Base-by-base conservation (phyloP, 1,139 yeast species). In the Kodamaea fungicola region DNA sequence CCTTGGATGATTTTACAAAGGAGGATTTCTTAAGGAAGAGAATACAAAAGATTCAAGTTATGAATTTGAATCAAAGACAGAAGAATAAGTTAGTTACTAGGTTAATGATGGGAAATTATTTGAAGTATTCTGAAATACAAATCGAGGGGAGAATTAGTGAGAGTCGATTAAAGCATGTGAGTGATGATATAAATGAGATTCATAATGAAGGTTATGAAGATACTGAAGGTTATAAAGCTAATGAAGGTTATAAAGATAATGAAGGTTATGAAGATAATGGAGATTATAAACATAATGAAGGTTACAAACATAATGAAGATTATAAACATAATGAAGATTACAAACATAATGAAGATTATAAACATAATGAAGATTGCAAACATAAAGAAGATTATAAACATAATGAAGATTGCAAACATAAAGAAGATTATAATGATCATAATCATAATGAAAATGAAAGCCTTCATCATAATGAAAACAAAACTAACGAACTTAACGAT, bases 51-150 rank as follows among this genome's bases (percentile, higher is more conserved):
- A 83, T 85, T 36, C 76, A 80, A 41, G 57, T 58, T 3, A 57
- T 56, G 2, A 59, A 54, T 24, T 47, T 82, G 27, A 53, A 64
- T 30, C 83, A 83, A 44, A 54, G 67, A 34, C 76, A 75, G 51
- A 80, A 84, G 53, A 77, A 81, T 44, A 67, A 74, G 55, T 54
- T 79, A 45, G 83, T 86, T 25, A 94, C 90, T 33, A 67, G 76
- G 43, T 62, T 87, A 36, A 86, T 87, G 95, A 83, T 87, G 71
- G 84, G 85, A 7, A 78, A 78, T 42, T 81, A 78, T 52, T 70
- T 74, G 46, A 73, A 73, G 44, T 71, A 69, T 43, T 59, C 70
- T 2, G 22, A 5, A 5, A 16, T 16, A 16, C 5, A 5, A 16
- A 16, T 16, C 3, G 19, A 16, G 3, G 19, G 19, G 19, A 16